phyloP scores from a whole-genome alignment of 140 eudicot species.

The Oenanthe javanica region DNA sequence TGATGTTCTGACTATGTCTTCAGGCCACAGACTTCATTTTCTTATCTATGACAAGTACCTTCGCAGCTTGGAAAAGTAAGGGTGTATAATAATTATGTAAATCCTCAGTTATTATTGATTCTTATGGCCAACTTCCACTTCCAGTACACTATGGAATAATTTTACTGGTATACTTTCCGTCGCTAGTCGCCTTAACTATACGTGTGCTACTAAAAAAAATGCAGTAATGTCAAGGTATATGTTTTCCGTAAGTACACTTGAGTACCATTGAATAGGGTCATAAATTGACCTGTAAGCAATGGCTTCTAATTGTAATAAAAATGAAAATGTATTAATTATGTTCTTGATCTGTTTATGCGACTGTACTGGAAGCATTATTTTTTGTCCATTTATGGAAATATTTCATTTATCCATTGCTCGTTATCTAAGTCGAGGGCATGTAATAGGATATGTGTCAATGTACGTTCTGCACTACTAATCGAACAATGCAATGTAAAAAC shows the following conservation, averaged over 20 bases:
- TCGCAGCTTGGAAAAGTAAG: conserved; percentile 51
- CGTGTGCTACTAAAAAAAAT: background rate
- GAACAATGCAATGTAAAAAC: background rate
- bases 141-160: background rate
- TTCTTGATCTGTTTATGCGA: background rate
- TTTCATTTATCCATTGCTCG: background rate
- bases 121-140: background rate
- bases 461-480: background rate
- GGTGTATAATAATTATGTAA: background rate
- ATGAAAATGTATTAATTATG: background rate
- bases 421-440: background rate
- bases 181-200: background rate
- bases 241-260: background rate
- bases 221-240: background rate
- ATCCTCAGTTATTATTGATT: background rate
- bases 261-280: no score
- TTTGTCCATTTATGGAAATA: background rate
- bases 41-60: conserved; percentile 54
- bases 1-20: conserved; percentile 43
- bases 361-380: background rate
- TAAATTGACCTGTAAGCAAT: background rate
- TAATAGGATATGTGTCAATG: background rate
- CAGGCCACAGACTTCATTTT: conserved; percentile 49
- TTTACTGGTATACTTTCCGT: background rate
- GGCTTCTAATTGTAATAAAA: background rate